Conservation (phyloP, 768 basidiomycete species). For the Kondoa subrosea region DNA sequence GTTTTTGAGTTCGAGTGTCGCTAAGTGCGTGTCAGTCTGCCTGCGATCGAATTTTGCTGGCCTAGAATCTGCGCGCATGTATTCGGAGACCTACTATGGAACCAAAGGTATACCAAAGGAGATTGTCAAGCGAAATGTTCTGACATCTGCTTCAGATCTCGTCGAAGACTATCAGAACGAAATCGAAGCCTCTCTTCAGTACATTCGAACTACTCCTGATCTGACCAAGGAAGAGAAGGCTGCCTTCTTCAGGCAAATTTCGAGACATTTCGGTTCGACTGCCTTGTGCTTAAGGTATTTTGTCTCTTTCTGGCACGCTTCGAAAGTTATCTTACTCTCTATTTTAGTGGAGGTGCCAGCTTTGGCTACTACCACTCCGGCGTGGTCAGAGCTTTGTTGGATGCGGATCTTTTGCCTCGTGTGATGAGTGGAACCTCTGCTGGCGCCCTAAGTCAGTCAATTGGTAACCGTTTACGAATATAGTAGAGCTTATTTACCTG, state of each 20-base stretch:
- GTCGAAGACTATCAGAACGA: constrained; percentile 36
- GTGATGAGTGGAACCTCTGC: constrained; percentile 92
- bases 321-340: constrained; percentile 43
- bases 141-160: not conserved
- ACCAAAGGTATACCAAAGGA: constrained; percentile 75
- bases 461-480: constrained; percentile 37
- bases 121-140: constrained; percentile 21
- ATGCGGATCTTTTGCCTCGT: constrained; percentile 66
- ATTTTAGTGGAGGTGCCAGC: constrained; percentile 81
- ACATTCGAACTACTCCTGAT: constrained; percentile 47
- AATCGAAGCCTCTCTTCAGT: constrained; percentile 56
- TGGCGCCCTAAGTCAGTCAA: constrained; percentile 45
- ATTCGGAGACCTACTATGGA: constrained; percentile 62
- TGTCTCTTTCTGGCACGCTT: not conserved
- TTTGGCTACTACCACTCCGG: constrained; percentile 57
- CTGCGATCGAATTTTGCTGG: constrained; percentile 85
- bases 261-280: constrained; percentile 74
- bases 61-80: constrained; percentile 28
- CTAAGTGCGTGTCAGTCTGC: constrained; percentile 37
- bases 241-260: constrained; percentile 73
- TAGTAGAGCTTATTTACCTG: not conserved
- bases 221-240: constrained; percentile 74
- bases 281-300: not conserved
- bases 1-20: not conserved
- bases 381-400: constrained; percentile 78